Base-by-base conservation (phyloP, 1,284 basidiomycete species). In the Inonotus hispidus region DNA sequence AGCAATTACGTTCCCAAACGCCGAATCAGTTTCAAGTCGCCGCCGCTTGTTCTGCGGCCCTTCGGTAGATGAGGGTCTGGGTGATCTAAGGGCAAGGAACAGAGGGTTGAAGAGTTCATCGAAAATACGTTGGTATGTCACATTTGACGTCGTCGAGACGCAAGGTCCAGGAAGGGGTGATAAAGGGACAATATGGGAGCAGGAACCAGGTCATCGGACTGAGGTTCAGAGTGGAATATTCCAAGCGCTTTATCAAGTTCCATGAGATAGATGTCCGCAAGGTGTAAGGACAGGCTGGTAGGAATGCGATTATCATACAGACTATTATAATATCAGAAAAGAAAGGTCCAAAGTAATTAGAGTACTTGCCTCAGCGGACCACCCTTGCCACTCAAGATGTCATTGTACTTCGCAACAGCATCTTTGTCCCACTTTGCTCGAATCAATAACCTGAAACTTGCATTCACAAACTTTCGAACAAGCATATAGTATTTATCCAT, bases 401-500 rank as follows among this genome's bases (percentile, higher is more conserved):
- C 72, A 65, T 87, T 90, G 70, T 92, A 90, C 37, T 83, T 79
- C 10, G 75, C 70, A 55, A 88, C 81, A 2, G 75, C 73, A 10
- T 71, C 68, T 14, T 71, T 66, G 4, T 88, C 80, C 95, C 95
- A 98, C 45, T 80, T 76, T 49, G 79, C 75, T 57, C 87, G 79
- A 32, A 87, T 80, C 11, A 98, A 79, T 14, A 98, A 79, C 38
- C 87, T 78, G 73, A 98, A 95, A 0, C 89, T 85, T 0, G 89
- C 90, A 67, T 93, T 90, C 50, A 93, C 79, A 69, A 95, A 98
- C 62, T 91, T 81, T 56, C 96, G 82, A 63, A 98, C 87, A 56
- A 99, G 87, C 83, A 98, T 86, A 71, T 96, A 95, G 73, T 93
- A 99, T 73, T 99, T 99, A 82, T 98, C 95, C 72, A 97, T 88